A percentile compares a stretch with the other conserved stretches of the same genome.
phyloP scores from a whole-genome alignment of 2,329 filamentous ascomycete genomes.

The Dactylonectria macrodidyma region DNA sequence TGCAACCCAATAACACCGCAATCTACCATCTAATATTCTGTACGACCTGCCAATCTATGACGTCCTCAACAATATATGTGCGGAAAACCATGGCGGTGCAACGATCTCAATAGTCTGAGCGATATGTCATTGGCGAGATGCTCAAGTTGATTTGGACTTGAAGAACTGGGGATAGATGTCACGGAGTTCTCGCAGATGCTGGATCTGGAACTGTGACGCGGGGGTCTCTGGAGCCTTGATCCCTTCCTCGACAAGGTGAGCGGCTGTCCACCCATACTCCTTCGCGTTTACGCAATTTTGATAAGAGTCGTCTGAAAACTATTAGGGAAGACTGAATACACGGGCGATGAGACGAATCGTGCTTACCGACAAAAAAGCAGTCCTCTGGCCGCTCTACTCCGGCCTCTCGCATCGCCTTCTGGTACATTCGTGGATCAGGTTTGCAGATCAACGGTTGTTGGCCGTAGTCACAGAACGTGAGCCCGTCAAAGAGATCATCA shows the following conservation, averaged over 20 bases:
- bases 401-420: slow-evolving; percentile 90
- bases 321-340: slow-evolving; percentile 7
- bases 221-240: slow-evolving; percentile 73
- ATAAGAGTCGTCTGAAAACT: slow-evolving; percentile 82
- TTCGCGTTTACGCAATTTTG: slow-evolving; percentile 85
- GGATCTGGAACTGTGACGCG: slow-evolving; percentile 82
- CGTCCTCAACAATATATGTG: not conserved
- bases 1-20: slow-evolving; percentile 36
- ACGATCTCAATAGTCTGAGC: not conserved
- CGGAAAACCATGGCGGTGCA: not conserved
- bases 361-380: slow-evolving; percentile 94
- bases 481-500: slow-evolving; percentile 92
- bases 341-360: not conserved
- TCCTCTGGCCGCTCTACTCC: slow-evolving; percentile 76
- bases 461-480: slow-evolving; percentile 94
- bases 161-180: slow-evolving; percentile 88
- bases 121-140: not conserved
- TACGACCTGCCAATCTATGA: not conserved
- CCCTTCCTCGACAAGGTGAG: slow-evolving; percentile 86
- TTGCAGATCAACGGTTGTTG: slow-evolving; percentile 86
- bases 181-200: slow-evolving; percentile 81
- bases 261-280: slow-evolving; percentile 87
- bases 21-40: slow-evolving; percentile 27
- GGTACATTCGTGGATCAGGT: slow-evolving; percentile 85
- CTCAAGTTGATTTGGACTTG: slow-evolving; percentile 63